These are phyloP conservation scores for Wallemia ichthyophaga DNA, from an alignment of 1,284 basidiomycete species.

Conservation along the genomic window DNA sequence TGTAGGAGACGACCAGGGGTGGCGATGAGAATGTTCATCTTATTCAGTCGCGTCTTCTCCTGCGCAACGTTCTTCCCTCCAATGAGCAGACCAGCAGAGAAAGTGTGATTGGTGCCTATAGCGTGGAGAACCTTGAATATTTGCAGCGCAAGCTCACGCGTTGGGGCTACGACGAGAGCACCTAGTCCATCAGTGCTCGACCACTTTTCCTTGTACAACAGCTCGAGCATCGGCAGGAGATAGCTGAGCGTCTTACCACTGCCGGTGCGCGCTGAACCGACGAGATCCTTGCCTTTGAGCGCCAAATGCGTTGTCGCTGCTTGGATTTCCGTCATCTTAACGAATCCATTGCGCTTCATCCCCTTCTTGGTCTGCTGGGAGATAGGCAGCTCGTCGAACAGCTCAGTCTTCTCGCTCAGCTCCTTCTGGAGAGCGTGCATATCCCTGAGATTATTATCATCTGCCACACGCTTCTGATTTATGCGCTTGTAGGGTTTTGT, in stretches of 20 bases:
- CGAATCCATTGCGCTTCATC: slow-evolving; percentile 53
- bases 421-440: background rate
- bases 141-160: slow-evolving; percentile 80
- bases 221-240: slow-evolving; percentile 42
- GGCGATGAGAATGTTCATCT: slow-evolving; percentile 93
- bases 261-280: slow-evolving; percentile 48
- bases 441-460: background rate
- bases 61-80: slow-evolving; percentile 89
- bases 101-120: slow-evolving; percentile 65
- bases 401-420: background rate
- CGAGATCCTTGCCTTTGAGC: slow-evolving; percentile 34
- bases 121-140: slow-evolving; percentile 84
- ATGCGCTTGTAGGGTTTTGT: background rate
- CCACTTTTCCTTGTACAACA: slow-evolving; percentile 42
- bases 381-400: slow-evolving; percentile 7
- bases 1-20: slow-evolving; percentile 84
- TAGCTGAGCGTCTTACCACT: slow-evolving; percentile 62
- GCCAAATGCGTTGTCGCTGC: slow-evolving; percentile 29
- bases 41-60: slow-evolving; percentile 52
- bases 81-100: slow-evolving; percentile 84
- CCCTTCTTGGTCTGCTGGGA: slow-evolving; percentile 21
- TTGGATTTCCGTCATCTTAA: slow-evolving; percentile 61
- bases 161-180: slow-evolving; percentile 78
- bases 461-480: background rate
- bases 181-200: slow-evolving; percentile 58